Conservation (phyloP, 2,329 filamentous ascomycete species). For the Aspergillus udagawae region DNA sequence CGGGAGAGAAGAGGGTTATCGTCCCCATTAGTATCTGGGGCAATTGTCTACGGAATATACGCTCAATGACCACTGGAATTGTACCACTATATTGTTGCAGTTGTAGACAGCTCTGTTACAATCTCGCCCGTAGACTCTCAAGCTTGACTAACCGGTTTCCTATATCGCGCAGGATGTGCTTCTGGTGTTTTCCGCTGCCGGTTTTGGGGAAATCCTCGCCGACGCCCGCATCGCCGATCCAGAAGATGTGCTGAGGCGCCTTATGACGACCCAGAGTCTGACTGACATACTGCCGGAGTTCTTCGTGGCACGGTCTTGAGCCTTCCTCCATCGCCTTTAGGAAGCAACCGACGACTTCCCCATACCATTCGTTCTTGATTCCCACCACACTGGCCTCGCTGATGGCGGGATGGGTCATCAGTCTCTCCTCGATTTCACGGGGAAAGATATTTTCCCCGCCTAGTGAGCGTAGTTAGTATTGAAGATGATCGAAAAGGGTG, state of each 20-base stretch:
- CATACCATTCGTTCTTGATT: slow-evolving; percentile 49
- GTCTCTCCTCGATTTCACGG: slow-evolving; percentile 65
- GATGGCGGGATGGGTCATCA: slow-evolving; percentile 58
- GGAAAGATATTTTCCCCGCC: slow-evolving; percentile 68
- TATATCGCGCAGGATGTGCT: slow-evolving; percentile 50
- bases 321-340: slow-evolving; percentile 3
- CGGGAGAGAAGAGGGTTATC: no score
- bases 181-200: slow-evolving; percentile 65
- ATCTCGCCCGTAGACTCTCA: slow-evolving; percentile 26
- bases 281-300: background rate
- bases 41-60: no score
- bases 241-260: slow-evolving; percentile 31
- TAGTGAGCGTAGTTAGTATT: slow-evolving; percentile 14
- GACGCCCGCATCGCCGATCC: slow-evolving; percentile 50
- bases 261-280: slow-evolving; percentile 6
- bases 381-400: slow-evolving; percentile 62
- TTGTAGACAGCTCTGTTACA: background rate
- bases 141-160: slow-evolving; percentile 34
- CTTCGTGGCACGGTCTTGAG: background rate
- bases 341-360: slow-evolving; percentile 15
- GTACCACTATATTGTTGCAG: no score
- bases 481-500: no score
- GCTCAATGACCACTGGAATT: no score
- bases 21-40: no score
- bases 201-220: slow-evolving; percentile 52